Base-by-base conservation (phyloP, 1,284 basidiomycete species). In the Cerrena zonata region DNA sequence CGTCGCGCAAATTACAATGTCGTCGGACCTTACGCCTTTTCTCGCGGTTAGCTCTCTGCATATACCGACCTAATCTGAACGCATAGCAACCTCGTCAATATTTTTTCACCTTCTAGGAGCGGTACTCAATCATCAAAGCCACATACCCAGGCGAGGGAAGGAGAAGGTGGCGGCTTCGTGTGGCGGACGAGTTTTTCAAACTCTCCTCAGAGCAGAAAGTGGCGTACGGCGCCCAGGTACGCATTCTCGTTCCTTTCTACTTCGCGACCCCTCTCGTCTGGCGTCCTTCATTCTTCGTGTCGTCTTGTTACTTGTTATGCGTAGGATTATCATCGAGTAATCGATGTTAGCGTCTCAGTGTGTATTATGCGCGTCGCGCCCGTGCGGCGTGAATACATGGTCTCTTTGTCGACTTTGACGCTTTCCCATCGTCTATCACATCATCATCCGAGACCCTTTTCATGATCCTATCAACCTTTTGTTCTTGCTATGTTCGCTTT, bases 181-280 rank as follows among this genome's bases (percentile, higher is more conserved):
- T 69, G 25, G 68, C 68, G 26, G 64, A 70, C 10, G 58, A 65
- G 37, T 75, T 77, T 50, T 77, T 73, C 69, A 45, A 58, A 11
- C 53, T 66, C 19, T 45, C 61, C 26, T 47, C 60, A 48, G 60
- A 63, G 43, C 55, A 62, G 2, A 63, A 63, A 51, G 52, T 38
- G 21, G 53, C 57, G 24, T 61, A 58, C 18, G 45, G 56, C 24
- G 5, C 5, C 26, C 51, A 22, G 53, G 59, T 62, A 51, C 41
- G 53, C 51, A 30, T 39, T 34, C 45, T 34, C 15, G 7, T 34
- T 34, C 30, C 30, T 34, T 7, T 7, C 15, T 7, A 7, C 30
- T 34, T 34, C 30, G 30, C 30, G 30, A 7, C n/a, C n/a, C n/a
- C n/a, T n/a, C n/a, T 15, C 7, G 15, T 34, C 30, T 34, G 30